Base-by-base conservation (phyloP, 768 basidiomycete species). In the Boletales sp. region DNA sequence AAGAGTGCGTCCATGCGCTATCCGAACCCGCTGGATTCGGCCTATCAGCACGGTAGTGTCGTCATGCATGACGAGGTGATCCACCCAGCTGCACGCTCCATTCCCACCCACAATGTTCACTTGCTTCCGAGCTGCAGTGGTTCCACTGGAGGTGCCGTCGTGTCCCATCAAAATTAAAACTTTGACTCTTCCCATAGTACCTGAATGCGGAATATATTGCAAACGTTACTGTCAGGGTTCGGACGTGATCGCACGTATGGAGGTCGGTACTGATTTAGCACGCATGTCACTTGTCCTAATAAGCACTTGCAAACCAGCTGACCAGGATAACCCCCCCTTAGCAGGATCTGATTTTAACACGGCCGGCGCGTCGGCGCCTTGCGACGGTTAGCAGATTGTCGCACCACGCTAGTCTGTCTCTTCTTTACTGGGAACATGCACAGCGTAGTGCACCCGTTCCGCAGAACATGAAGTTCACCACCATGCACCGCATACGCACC, bases 271-370 rank as follows among this genome's bases (percentile, higher is more conserved):
- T 38, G 24, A 40, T 43, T 50, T 63, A 53, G 53, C 47, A 42
- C 14, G 14, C 40, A 46, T 50, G 47, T 7, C 53, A 53, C 53
- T 35, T 47, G 43, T 14, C 53, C 53, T 8, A 48, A 63, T 53
- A 58, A 54, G 64, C 45, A 54, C 58, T 51, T 63, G 51, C 49
- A 46, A 35, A 47, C 24, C 63, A 57, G 53, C 48, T 64, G 62
- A 64, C 52, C 42, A 48, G 43, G 55, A 50, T 57, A 65, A 65
- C 54, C 43, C 47, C 47, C 56, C 59, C 45, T 49, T 56, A 56
- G 38, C 39, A 19, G 8, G 15, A 37, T 24, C 8, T 34, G 32
- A 12, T 8, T 52, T 45, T 58, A 45, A 53, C 45, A 48, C 43
- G 50, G 29, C 19, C 30, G 36, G 39, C 27, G 38, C 8, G 47